Evolutionary conservation across 345 rosid species (phyloP).

Genomic region (Hibiscus trionum): DNA sequence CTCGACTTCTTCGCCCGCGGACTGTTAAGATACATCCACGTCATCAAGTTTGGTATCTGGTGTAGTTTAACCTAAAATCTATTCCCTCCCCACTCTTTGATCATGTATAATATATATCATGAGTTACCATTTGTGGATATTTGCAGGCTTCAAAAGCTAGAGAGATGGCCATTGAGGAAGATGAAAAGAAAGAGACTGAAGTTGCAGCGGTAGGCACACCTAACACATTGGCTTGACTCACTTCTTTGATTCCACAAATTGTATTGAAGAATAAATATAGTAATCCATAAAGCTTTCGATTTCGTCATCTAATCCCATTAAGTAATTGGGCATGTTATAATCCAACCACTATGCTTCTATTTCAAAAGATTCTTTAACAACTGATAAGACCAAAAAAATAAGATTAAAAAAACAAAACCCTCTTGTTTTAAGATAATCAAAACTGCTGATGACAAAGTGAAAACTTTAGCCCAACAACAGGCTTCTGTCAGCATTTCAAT

Average conservation of each 20-base stretch:
- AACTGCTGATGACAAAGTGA: not conserved
- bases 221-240: not conserved
- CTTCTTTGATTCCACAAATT: not conserved
- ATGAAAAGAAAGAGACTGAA: not conserved
- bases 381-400: not conserved
- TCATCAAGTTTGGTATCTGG: too few species aligned
- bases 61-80: too few species aligned
- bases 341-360: not conserved
- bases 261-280: not conserved
- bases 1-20: too few species aligned
- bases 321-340: not conserved
- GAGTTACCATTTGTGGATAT: not conserved
- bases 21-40: too few species aligned
- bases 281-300: not conserved
- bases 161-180: slow-evolving; percentile 6
- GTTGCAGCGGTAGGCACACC: not conserved
- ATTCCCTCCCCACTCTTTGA: not conserved
- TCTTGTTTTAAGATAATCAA: not conserved
- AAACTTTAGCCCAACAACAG: not conserved
- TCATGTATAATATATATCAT: not conserved
- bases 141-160: slow-evolving; percentile 18
- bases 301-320: not conserved
- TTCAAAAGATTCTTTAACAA: not conserved
- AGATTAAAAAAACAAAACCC: too few species aligned
- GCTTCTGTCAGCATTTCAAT: not conserved